These are phyloP conservation scores for Xylaria multiplex DNA, from an alignment of 2,329 filamentous ascomycete species.

Conservation along the genomic window DNA sequence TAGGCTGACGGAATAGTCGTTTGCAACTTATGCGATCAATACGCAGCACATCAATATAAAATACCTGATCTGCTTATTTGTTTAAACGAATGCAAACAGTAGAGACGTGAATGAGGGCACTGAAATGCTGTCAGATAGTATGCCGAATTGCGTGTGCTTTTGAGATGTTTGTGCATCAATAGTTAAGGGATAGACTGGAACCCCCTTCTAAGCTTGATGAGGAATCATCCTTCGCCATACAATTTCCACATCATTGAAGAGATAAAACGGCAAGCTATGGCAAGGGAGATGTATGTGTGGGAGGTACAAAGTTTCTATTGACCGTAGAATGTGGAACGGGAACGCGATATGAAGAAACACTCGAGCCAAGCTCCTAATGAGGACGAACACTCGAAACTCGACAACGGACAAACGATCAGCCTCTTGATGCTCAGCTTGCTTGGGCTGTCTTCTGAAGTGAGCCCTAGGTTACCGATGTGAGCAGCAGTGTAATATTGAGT, in stretches of 20 bases:
- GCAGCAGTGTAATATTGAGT: not conserved
- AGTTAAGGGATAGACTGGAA: slow-evolving; percentile 2
- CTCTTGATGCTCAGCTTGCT: not conserved
- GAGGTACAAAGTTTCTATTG: not conserved
- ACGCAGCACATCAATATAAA: not conserved
- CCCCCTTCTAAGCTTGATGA: too few species aligned
- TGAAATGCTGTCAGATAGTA: too few species aligned
- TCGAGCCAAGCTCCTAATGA: not conserved
- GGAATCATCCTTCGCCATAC: not conserved
- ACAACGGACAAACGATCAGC: not conserved
- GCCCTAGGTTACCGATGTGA: not conserved
- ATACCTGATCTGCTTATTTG: not conserved
- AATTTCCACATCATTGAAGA: not conserved
- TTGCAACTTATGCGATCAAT: not conserved
- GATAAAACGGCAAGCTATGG: not conserved
- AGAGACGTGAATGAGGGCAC: too few species aligned
- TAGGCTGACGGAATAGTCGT: not conserved
- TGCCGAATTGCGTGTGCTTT: too few species aligned
- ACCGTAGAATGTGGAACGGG: not conserved
- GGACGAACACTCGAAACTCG: not conserved
- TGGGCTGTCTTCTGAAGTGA: not conserved
- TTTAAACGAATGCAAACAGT: not conserved
- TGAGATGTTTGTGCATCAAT: not conserved
- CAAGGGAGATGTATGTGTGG: not conserved
- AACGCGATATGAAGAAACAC: too few species aligned